Percentiles rank a stretch among this genome's conserved stretches.
Conservation (phyloP, 106 monocot species). For the Hemerocallis citrina region DNA sequence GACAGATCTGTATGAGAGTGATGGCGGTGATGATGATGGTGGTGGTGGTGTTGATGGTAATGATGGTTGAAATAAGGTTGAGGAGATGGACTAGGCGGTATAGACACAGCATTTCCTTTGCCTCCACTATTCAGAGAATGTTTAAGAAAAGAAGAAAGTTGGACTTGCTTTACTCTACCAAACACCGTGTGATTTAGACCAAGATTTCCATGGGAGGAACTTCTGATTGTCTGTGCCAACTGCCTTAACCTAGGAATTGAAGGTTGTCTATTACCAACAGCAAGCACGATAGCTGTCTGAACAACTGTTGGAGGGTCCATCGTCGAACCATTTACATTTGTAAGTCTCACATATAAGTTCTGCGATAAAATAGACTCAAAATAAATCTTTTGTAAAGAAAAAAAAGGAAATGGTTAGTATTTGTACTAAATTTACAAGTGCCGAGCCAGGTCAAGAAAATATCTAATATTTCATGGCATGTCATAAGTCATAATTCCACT, state of each 20-base stretch:
- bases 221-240: slow-evolving; percentile 62
- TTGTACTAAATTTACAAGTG: neutral
- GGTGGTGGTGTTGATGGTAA: slow-evolving; percentile 45
- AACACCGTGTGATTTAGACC: slow-evolving; percentile 92
- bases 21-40: slow-evolving; percentile 49
- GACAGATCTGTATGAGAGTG: slow-evolving; percentile 13
- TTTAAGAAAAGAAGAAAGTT: slow-evolving; percentile 73
- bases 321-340: slow-evolving; percentile 78
- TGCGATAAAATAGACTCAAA: too few species aligned
- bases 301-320: slow-evolving; percentile 67
- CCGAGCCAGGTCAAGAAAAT: neutral
- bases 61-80: slow-evolving; percentile 26
- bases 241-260: slow-evolving; percentile 73
- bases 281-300: slow-evolving; percentile 63
- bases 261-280: slow-evolving; percentile 59
- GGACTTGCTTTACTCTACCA: slow-evolving; percentile 93
- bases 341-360: slow-evolving; percentile 84
- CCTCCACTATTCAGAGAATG: slow-evolving; percentile 57
- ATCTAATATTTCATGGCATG: neutral
- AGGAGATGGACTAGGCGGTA: slow-evolving; percentile 58
- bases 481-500: too few species aligned
- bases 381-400: too few species aligned
- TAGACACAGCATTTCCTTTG: slow-evolving; percentile 3
- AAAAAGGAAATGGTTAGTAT: slow-evolving; percentile 12
- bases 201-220: slow-evolving; percentile 68